Conservation (phyloP, 2,329 filamentous ascomycete species). For the Aspergillus novofumigatus region DNA sequence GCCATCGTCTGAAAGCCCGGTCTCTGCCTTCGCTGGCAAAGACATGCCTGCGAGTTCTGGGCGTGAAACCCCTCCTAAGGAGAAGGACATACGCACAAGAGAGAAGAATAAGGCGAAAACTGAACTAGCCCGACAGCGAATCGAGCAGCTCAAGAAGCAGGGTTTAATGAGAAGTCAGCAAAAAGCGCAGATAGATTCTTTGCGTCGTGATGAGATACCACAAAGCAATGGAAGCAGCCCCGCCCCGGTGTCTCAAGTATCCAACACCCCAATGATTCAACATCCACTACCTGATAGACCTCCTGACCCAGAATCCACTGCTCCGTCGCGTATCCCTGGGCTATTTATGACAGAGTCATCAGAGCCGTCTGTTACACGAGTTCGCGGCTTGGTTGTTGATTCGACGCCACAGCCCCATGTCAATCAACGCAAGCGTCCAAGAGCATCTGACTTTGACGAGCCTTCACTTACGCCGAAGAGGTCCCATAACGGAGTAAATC, state of each 20-base stretch:
- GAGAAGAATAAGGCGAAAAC: constrained; percentile 62
- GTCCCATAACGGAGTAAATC: constrained; percentile 50
- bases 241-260: constrained; percentile 2
- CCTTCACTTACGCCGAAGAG: constrained; percentile 52
- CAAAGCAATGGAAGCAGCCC: constrained; percentile 1
- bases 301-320: constrained; percentile 24
- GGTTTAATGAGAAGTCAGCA: constrained; percentile 39
- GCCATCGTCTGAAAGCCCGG: constrained; percentile 4
- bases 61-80: constrained; percentile 15
- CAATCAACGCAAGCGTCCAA: constrained; percentile 52
- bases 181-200: constrained; percentile 17
- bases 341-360: constrained; percentile 45
- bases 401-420: constrained; percentile 18
- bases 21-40: constrained; percentile 4
- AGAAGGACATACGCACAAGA: constrained; percentile 29
- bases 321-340: constrained; percentile 46
- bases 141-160: constrained; percentile 66
- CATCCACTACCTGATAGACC: constrained; percentile 38
- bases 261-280: constrained; percentile 18
- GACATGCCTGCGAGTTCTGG: constrained; percentile 4
- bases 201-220: constrained; percentile 5
- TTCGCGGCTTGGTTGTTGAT: constrained; percentile 15
- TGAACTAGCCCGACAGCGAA: constrained; percentile 70
- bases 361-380: constrained; percentile 6
- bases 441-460: constrained; percentile 69